phyloP scores from a whole-genome alignment of 2,329 filamentous ascomycete species.

The Chrysosphaeria jannelii region DNA sequence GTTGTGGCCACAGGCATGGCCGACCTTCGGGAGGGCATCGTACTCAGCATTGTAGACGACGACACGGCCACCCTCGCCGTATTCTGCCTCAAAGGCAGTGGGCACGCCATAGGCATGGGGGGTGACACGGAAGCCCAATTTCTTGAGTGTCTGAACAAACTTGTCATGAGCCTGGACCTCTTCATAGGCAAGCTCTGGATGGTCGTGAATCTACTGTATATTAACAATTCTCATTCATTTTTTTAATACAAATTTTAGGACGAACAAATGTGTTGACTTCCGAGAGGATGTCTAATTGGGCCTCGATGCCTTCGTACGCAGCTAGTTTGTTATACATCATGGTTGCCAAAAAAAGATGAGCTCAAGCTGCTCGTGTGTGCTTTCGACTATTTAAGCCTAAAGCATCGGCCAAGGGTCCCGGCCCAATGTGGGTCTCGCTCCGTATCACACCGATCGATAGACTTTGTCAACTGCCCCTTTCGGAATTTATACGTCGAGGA shows the following conservation, averaged over 20 bases:
- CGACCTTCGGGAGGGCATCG: conserved; percentile 9
- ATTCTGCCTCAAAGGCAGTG: conserved; percentile 16
- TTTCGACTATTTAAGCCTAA: too few relatives aligned
- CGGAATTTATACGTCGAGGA: too few relatives aligned
- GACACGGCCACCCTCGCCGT: conserved; percentile 3
- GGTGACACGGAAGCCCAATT: conserved; percentile 14
- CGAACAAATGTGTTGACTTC: conserved; percentile 1
- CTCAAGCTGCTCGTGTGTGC: too few relatives aligned
- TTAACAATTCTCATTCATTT: too few relatives aligned
- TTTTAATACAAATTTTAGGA: neutral
- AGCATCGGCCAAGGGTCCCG: too few relatives aligned
- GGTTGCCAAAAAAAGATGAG: too few relatives aligned
- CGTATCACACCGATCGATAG: too few relatives aligned
- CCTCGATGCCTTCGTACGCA: conserved; percentile 1
- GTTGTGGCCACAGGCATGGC: conserved; percentile 14
- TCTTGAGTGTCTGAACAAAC: conserved; percentile 14
- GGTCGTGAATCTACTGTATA: conserved; percentile 7
- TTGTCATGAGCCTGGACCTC: conserved; percentile 19
- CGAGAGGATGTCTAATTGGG: conserved; percentile 1
- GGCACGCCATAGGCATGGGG: conserved; percentile 18
- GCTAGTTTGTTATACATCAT: too few relatives aligned
- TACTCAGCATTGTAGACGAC: conserved; percentile 6
- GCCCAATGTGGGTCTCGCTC: too few relatives aligned
- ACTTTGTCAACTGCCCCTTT: too few relatives aligned
- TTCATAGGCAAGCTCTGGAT: conserved; percentile 19